Evolutionary conservation across 2,329 filamentous ascomycete species (phyloP), one percentile per base, ranked within the genome.

Genomic region (Cladophialophora psammophila): DNA sequence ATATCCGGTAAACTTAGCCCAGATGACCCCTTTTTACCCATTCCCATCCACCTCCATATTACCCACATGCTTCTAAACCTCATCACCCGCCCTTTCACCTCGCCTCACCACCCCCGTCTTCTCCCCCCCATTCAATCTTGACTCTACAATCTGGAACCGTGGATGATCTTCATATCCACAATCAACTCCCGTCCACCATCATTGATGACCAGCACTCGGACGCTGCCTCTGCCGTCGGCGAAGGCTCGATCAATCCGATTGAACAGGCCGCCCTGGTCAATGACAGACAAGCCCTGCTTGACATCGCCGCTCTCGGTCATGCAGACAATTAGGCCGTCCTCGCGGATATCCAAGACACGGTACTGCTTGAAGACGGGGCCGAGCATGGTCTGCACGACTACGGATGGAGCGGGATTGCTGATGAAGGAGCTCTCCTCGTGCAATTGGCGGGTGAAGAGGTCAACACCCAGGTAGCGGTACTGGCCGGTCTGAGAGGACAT

Each of bases 301-400:
- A 99, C 93, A 80, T 99, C 94, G 76, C 95, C 94, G 73, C 90
- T 92, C 91, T 99, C 95, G 79, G 95, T 99, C 94, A 99, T 98
- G 86, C 94, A 94, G 74, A 96, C 93, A 78, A 99, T 81, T 75
- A 84, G 82, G 77, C 87, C 86, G 76, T 90, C 94, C 74, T 96
- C 92, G 81, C 93, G 90, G 82, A 99, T 91, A 86, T 99, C 95
- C 71, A 99, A 91, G 80, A 99, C 94, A 78, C 95, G 94, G 91
- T 99, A 99, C 88, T 98, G 95, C 93, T 98, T 98, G 93, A 98
- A 97, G 85, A 98, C 90, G 72, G 95, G 95, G 76, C 94, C 95
- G 74, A 96, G 91, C 93, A 99, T 98, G 85, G 94, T 98, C 91
- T 99, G 95, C 77, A 99, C 94, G 72, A 98, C 89, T 69, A 99